Conservation (phyloP, 306 rosid genomes). For the Inga leiocalycina region DNA sequence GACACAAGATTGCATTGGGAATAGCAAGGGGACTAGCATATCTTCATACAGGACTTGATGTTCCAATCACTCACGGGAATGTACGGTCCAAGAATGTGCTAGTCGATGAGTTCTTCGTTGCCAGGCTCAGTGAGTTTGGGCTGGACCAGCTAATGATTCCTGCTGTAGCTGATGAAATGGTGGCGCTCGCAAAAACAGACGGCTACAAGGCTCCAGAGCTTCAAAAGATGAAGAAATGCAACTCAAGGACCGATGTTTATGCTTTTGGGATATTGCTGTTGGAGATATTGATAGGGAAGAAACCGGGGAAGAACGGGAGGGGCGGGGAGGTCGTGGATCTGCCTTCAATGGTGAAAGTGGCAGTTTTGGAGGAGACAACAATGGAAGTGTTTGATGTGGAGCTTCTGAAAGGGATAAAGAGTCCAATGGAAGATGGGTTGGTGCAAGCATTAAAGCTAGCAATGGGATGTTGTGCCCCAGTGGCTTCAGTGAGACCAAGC, state of each 20-base stretch:
- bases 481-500: conserved; percentile 87
- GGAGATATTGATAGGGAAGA: conserved; percentile 91
- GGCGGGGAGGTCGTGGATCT: conserved; percentile 71
- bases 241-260: conserved; percentile 83
- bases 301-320: conserved; percentile 87
- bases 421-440: conserved; percentile 97
- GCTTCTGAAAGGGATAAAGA: conserved; percentile 84
- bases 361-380: conserved; percentile 93
- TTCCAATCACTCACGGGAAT: conserved; percentile 86
- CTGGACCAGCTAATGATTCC: conserved; percentile 93
- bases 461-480: conserved; percentile 99
- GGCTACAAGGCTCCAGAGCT: conserved; percentile 98
- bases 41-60: conserved; percentile 88
- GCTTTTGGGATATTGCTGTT: conserved; percentile 85
- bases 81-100: conserved; percentile 91
- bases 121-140: conserved; percentile 79
- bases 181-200: conserved; percentile 72
- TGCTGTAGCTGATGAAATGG: conserved; percentile 86
- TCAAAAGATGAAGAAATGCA: conserved; percentile 95
- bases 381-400: conserved; percentile 96
- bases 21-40: conserved; percentile 89
- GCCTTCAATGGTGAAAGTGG: conserved; percentile 92
- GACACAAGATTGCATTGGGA: conserved; percentile 90
- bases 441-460: conserved; percentile 91
- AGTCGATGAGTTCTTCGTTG: conserved; percentile 81